Conservation (phyloP, 1,284 basidiomycete species). For the Moesziomyces sp. region DNA sequence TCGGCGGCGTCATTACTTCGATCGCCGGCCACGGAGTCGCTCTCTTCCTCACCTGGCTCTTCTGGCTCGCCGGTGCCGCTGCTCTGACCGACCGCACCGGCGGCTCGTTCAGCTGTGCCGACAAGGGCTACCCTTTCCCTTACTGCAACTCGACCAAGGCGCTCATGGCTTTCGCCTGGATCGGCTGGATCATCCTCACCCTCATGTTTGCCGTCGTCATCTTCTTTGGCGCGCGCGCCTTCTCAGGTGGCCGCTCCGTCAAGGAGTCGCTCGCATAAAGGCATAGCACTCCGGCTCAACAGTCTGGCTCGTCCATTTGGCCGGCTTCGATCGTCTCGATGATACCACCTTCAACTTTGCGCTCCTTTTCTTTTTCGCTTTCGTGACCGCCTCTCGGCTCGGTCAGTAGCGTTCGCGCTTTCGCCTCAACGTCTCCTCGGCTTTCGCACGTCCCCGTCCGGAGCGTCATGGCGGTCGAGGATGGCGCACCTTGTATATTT, state of each 20-base stretch:
- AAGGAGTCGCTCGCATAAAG: constrained; percentile 61
- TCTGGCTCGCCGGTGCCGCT: constrained; percentile 62
- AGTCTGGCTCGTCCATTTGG: too few relatives aligned
- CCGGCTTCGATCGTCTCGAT: constrained; percentile 1
- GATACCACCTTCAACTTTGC: constrained; percentile 23
- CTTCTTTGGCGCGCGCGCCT: constrained; percentile 59
- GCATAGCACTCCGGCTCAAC: not conserved
- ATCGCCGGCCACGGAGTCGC: constrained; percentile 64
- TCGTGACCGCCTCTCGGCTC: too few relatives aligned
- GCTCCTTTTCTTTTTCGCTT: too few relatives aligned
- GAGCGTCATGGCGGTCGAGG: too few relatives aligned
- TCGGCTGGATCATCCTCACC: constrained; percentile 60
- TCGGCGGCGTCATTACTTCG: constrained; percentile 64
- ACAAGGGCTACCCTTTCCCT: constrained; percentile 28
- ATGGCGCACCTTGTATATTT: too few relatives aligned
- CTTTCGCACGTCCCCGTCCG: too few relatives aligned
- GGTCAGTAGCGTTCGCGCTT: too few relatives aligned
- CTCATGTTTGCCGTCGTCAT: constrained; percentile 59
- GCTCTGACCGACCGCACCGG: constrained; percentile 58
- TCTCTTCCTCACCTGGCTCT: constrained; percentile 62
- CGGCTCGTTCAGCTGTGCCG: constrained; percentile 33
- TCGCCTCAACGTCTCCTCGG: too few relatives aligned
- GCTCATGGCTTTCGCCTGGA: constrained; percentile 65
- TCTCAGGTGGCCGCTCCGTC: constrained; percentile 65
- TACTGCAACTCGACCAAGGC: constrained; percentile 64